These are phyloP conservation scores for Aspergillus caelatus DNA, from an alignment of 2,329 filamentous ascomycete species.

Conservation along the genomic window DNA sequence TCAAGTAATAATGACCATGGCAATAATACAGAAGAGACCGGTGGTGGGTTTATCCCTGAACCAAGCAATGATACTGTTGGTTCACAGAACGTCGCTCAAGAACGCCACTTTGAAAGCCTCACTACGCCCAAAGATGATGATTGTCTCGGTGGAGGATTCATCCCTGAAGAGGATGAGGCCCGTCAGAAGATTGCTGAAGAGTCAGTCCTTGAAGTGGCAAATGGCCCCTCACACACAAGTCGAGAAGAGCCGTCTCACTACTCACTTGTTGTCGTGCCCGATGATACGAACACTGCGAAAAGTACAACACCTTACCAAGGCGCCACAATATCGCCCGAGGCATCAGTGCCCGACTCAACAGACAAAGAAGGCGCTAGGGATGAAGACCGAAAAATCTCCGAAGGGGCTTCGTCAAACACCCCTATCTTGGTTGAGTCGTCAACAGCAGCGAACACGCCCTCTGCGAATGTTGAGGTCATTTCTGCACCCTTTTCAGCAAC, in stretches of 20 bases:
- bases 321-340: not conserved
- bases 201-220: not conserved
- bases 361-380: not conserved
- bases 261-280: slow-evolving; percentile 7
- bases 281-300: not conserved
- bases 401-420: slow-evolving; percentile 24
- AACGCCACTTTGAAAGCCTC: not conserved
- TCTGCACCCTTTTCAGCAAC: slow-evolving; percentile 23
- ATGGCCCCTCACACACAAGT: not conserved
- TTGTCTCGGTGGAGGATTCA: slow-evolving; percentile 25
- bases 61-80: slow-evolving; percentile 20
- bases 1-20: slow-evolving; percentile 30
- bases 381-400: not conserved
- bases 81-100: not conserved
- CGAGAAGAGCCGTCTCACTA: not conserved
- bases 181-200: no score
- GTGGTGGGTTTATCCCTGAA: slow-evolving; percentile 46
- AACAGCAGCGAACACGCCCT: slow-evolving; percentile 22
- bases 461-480: slow-evolving; percentile 29
- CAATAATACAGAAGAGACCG: slow-evolving; percentile 28
- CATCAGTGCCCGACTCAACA: not conserved
- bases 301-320: not conserved
- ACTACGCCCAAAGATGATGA: not conserved
- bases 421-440: slow-evolving; percentile 32
- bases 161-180: slow-evolving; percentile 15